Base-by-base conservation (phyloP, 345 rosid genomes). In the Rhodamnia rubescens region DNA sequence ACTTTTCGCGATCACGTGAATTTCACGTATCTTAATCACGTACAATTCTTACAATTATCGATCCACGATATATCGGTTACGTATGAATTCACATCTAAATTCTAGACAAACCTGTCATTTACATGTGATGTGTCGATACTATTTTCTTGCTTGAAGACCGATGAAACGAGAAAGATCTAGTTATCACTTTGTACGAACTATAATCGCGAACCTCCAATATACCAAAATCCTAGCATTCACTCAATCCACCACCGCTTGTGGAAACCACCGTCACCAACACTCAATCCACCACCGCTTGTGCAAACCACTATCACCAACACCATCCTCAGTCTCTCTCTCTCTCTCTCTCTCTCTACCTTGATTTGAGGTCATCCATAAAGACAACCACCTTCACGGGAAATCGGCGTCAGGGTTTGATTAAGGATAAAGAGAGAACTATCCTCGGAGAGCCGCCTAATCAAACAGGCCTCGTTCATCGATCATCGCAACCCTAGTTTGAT, bases 41-140 rank as follows among this genome's bases (percentile, higher is more conserved):
- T 2, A 16, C 29, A 4, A 29, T 29, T 6, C 10, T 3, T 29
- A 8, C 1, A 2, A 13, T 29, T 29, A 3, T 8, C 1, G 15
- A 29, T 27, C 14, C 14, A 7, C 2, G 2, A 61, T 15, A 22
- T 5, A 1, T 32, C 3, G 24, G 36, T 32, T 20, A 1, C 10
- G 8, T 32, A 6, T 0, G 44, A 29, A 16, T 64, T 64, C 22
- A 7, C 1, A 14, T 4, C 3, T 36, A 36, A 36, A 36, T 36
- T 36, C 16, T 1, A 7, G 22, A 7, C 10, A 27, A 14, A 0
- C 20, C 7, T 0, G 11, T 16, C 21, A 7, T 15, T 59, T 57
- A 11, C 11, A 26, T 0, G 7, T 1, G 7, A 26, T 57, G 7
- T 57, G 14, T 26, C n/a, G 27, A 57, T 26, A 26, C 1, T 22